Percentiles rank a stretch among this genome's conserved stretches.
These are phyloP conservation scores for Miscanthus sacchariflorus DNA, from an alignment of 202 grass and related monocot genomes.

Conservation along the genomic window DNA sequence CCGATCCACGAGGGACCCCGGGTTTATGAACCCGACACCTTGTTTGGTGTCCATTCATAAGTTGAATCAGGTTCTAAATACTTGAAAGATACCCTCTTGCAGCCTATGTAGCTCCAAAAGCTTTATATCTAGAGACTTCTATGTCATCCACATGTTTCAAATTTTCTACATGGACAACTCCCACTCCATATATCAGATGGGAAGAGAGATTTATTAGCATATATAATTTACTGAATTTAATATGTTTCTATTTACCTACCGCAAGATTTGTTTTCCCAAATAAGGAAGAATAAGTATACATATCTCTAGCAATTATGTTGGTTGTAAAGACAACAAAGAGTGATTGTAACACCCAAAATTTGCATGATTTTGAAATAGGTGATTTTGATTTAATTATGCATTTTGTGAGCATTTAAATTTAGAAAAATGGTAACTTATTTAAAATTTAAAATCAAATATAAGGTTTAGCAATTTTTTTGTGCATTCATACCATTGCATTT, in stretches of 20 bases:
- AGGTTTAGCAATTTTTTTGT: too few relatives aligned
- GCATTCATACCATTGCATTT: too few relatives aligned
- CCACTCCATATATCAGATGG: background rate
- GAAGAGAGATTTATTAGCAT: background rate
- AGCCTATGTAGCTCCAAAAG: background rate
- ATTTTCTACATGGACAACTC: background rate
- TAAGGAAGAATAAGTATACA: background rate
- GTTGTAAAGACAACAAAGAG: background rate
- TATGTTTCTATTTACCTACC: background rate
- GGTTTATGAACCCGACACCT: background rate
- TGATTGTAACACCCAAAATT: too few relatives aligned
- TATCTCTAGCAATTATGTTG: background rate
- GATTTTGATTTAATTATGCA: too few relatives aligned
- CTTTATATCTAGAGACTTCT: background rate
- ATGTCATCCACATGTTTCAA: background rate
- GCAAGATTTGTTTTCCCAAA: background rate
- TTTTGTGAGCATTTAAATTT: too few relatives aligned
- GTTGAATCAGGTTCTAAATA: slow-evolving; percentile 24
- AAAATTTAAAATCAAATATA: too few relatives aligned
- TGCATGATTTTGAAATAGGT: too few relatives aligned
- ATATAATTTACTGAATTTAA: background rate
- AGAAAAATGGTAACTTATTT: too few relatives aligned
- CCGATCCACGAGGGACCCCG: too few relatives aligned
- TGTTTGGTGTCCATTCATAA: background rate
- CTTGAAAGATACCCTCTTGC: background rate